Base-by-base conservation (phyloP, 768 basidiomycete species). In the Inosperma sp. region DNA sequence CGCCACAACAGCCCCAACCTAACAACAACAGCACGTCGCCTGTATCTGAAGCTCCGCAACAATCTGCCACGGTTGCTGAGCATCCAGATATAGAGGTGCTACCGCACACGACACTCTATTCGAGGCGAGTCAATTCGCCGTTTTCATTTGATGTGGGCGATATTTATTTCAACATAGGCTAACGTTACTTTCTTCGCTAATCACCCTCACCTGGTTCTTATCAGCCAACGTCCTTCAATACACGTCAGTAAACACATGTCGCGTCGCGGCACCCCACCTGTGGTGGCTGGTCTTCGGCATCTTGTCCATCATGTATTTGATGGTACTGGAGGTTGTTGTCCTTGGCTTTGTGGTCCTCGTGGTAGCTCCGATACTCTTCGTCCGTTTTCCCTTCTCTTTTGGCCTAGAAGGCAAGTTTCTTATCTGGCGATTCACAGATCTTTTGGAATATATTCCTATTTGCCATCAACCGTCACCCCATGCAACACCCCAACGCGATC, bases 271-370 rank as follows among this genome's bases (percentile, higher is more conserved):
- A 10, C 90, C 90, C 7, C 85, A 90, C 56, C 69, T 92, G 27
- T 93, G 89, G 89, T 93, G 88, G 87, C 78, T 91, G 39, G 81
- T 79, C 17, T 90, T 93, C 63, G 84, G 80, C 29, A 83, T 92
- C 57, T 69, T 92, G 12, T 83, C 85, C 67, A 80, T 87, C 34
- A 82, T 87, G 72, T 93, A 92, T 61, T 59, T 91, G 48, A 82
- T 86, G 74, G 75, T 80, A 6, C 59, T 74, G 22, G 74, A 92
- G 65, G 82, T 92, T 42, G 64, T 91, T 49, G 57, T 91, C 4
- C 77, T 93, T 13, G 87, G 84, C 21, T 71, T 91, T 53, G 70
- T 89, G 9, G 82, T 93, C 26, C 86, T 93, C 63, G 75, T 92
- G 48, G 66, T 93, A 51, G 83, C 86, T 1, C 89, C 89, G 0